Evolutionary conservation across 352 stramenopile species (phyloP), one percentile per base, ranked within the genome.

Genomic region (Thalassiosira gravida): DNA sequence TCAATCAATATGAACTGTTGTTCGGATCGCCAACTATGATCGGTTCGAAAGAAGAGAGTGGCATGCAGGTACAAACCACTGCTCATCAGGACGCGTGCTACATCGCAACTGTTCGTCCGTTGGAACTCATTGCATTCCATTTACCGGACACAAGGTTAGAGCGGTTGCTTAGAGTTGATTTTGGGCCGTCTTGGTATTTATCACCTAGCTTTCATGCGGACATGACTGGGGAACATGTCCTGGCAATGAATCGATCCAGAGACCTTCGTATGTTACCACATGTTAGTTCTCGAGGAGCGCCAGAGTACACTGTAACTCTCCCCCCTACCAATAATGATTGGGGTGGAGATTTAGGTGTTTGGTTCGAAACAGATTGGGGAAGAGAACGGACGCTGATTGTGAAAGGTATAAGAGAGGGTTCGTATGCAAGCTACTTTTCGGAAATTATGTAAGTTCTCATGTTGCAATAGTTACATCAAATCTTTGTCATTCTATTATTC

Each of bases 281-380:
- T 64, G 68, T 80, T 37, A 84, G 66, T 32, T 87, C 74, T 47
- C 29, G 83, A 69, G 87, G 82, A 64, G 80, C 86, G 9, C 80
- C 87, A 25, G 67, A 92, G 25, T 94, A 92, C 57, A 85, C 83
- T 59, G 80, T 94, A 27, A 72, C 65, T 16, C 52, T 95, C 25
- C 91, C 90, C 25, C 82, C 90, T 22, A 53, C 72, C 18, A 74
- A 82, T 64, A 67, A 74, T 68, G 52, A 79, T 50, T 93, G 86
- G 85, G 76, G 84, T 69, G 80, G 83, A 65, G 87, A 95, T 61
- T 79, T 95, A 37, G 82, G 92, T 14, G 79, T 92, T 55, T 96
- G 85, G 76, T 95, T 96, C 77, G 92, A 96, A 86, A 96, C 92
- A 47, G 92, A 95, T 32, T 96, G 91, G 91, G 91, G 85, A 57